Base-by-base conservation (phyloP, 495 filamentous ascomycete genomes). In the Thozetella sp. region DNA sequence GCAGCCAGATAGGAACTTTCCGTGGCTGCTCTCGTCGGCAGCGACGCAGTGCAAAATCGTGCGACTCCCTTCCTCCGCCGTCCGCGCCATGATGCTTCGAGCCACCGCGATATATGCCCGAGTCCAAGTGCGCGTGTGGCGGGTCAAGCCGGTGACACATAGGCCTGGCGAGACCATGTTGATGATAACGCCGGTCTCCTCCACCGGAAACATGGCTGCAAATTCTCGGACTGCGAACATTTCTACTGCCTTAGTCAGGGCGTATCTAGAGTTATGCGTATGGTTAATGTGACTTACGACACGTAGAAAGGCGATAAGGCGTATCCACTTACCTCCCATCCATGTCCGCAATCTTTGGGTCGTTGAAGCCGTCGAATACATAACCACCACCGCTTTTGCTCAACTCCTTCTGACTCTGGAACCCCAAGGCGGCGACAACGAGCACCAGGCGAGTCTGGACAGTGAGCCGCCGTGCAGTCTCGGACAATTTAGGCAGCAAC, bases 21-120 rank as follows among this genome's bases (percentile, higher is more conserved):
- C 71, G 25, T 73, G 71, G 22, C 58, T 63, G 19, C 67, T 61
- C 23, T 62, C 57, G 2, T 67, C 68, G 17, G 54, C 68, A 34
- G 63, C 55, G 37, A 58, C 60, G 12, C 59, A 66, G 54, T 67
- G 64, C 13, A 71, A 51, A 22, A 69, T 51, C 1, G 68, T 73
- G 2, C 71, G 66, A 23, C 68, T 71, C 12, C 71, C 71, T 3
- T 54, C 58, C 54, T 73, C 71, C 2, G 71, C 64, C 2, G 65
- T 67, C 26, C 71, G 67, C 3, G 10, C 43, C n/a, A 48, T 48
- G 43, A 48, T 37, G 30, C 30, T 15, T 37, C 30, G 30, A 15
- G 30, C 30, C 4, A 48, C 3, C 43, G 43, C 43, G 20, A 20
- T 13, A 20, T 20, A 48, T 4, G 43, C n/a, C 10, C n/a, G 43